Evolutionary conservation across 371 early-diverging fungal species (phyloP).

Genomic region (Apophysomyces variabilis): DNA sequence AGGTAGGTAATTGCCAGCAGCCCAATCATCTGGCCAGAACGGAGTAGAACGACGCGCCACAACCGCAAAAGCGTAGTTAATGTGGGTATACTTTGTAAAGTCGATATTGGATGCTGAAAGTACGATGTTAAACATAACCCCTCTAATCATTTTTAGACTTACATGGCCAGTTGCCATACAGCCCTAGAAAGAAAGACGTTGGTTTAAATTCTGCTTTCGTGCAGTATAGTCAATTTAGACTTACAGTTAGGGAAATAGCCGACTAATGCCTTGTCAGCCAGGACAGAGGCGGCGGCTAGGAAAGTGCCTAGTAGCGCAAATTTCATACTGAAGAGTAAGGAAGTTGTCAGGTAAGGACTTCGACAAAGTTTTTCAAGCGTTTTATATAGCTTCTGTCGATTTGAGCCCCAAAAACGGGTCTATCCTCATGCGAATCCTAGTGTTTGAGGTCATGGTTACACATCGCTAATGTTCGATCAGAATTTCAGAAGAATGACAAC

Average conservation of each 20-base stretch:
- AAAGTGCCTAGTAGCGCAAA: not conserved
- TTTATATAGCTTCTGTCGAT: too few relatives aligned
- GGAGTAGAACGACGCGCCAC: too few relatives aligned
- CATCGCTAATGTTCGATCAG: too few relatives aligned
- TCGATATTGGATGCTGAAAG: conserved; percentile 42
- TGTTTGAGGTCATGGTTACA: too few relatives aligned
- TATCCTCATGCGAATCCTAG: too few relatives aligned
- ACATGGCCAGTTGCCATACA: conserved; percentile 25
- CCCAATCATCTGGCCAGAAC: conserved; percentile 33
- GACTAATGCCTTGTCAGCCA: conserved; percentile 15
- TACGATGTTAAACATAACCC: not conserved
- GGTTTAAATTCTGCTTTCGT: not conserved
- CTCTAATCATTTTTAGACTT: not conserved
- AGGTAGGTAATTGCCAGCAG: conserved; percentile 29
- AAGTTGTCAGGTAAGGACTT: not conserved
- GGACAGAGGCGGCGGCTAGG: not conserved
- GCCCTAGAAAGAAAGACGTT: conserved; percentile 18
- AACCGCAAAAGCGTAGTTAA: conserved; percentile 63
- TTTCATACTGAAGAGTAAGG: not conserved
- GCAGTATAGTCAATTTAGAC: conserved; percentile 28
- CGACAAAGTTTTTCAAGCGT: not conserved
- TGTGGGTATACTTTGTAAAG: conserved; percentile 60
- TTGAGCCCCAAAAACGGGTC: too few relatives aligned
- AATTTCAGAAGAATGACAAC: too few relatives aligned
- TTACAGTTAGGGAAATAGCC: conserved; percentile 48